phyloP scores from a whole-genome alignment of 2,329 filamentous ascomycete genomes.

The Corniculantispora saksenae region DNA sequence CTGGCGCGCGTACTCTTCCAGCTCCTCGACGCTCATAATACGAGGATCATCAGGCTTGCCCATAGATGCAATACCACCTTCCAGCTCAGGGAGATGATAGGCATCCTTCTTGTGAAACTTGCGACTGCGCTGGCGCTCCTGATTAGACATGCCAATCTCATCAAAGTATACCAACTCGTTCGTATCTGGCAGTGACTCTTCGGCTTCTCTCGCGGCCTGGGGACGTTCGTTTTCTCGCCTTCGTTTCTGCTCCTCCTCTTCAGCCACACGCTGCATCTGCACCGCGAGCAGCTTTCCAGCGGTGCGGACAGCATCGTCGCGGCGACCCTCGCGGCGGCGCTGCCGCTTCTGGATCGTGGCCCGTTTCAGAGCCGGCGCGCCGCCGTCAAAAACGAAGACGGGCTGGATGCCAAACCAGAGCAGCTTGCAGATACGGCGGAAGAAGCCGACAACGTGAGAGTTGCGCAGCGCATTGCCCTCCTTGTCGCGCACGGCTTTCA shows the following conservation, averaged over 20 bases:
- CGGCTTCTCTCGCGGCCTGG: constrained; percentile 43
- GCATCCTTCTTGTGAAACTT: constrained; percentile 90
- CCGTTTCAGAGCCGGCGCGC: constrained; percentile 85
- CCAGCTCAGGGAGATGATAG: constrained; percentile 89
- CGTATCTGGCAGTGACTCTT: constrained; percentile 67
- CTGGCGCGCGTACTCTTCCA: constrained; percentile 90
- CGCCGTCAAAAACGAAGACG: constrained; percentile 97
- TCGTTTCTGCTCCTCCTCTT: constrained; percentile 76
- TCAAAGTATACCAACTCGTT: constrained; percentile 83
- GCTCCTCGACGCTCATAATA: constrained; percentile 92
- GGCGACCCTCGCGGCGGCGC: constrained; percentile 77
- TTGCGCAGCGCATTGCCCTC: constrained; percentile 96
- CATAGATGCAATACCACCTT: constrained; percentile 79
- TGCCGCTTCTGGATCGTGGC: constrained; percentile 84
- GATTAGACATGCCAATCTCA: constrained; percentile 78
- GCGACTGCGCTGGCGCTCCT: constrained; percentile 72
- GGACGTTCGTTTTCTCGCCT: constrained; percentile 48
- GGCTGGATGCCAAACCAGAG: constrained; percentile 95
- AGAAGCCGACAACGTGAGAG: constrained; percentile 95
- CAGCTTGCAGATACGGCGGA: constrained; percentile 95
- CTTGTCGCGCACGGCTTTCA: constrained; percentile 97
- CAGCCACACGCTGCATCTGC: constrained; percentile 88
- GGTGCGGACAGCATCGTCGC: constrained; percentile 90
- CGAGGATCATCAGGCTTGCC: constrained; percentile 87
- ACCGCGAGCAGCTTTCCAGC: constrained; percentile 89